Conservation (phyloP, 108 stramenopile species). For the Cyclotella sp. region DNA sequence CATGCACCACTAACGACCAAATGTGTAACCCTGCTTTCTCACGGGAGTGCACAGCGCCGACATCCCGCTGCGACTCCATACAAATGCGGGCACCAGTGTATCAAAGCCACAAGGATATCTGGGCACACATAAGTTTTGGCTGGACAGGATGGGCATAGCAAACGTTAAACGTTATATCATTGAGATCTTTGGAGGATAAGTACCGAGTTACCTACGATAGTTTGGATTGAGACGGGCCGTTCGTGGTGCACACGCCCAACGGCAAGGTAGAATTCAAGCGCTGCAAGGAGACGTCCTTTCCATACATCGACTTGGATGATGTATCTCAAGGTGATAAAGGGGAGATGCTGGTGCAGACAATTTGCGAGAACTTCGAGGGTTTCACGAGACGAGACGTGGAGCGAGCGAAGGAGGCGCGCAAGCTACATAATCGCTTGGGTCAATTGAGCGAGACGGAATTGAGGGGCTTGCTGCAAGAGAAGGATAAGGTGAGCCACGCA, state of each 20-base stretch:
- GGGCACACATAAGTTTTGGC: conserved; percentile 11
- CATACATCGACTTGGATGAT: conserved; percentile 16
- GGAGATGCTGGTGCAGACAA: conserved; percentile 9
- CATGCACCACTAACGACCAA: conserved; percentile 40
- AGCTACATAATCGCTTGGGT: no score
- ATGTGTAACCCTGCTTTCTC: conserved; percentile 28
- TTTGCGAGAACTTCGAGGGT: neutral
- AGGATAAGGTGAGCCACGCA: no score
- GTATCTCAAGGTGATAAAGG: no score
- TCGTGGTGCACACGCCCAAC: neutral
- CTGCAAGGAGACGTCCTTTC: conserved; percentile 5
- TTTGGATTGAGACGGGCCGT: neutral
- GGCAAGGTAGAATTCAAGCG: conserved; percentile 3
- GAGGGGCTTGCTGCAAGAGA: no score
- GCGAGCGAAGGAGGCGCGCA: no score
- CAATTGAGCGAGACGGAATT: no score
- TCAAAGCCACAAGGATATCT: conserved; percentile 20
- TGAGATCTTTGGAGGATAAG: conserved; percentile 16
- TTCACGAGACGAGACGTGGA: no score
- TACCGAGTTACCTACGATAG: conserved; percentile 40
- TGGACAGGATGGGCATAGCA: conserved; percentile 52
- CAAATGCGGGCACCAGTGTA: conserved; percentile 23
- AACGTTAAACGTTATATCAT: conserved; percentile 56
- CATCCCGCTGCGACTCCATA: neutral
- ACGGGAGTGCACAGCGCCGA: conserved; percentile 17